Evolutionary conservation across 805 yeast genomes (phyloP).

Genomic region (Kuraishia piskuri): DNA sequence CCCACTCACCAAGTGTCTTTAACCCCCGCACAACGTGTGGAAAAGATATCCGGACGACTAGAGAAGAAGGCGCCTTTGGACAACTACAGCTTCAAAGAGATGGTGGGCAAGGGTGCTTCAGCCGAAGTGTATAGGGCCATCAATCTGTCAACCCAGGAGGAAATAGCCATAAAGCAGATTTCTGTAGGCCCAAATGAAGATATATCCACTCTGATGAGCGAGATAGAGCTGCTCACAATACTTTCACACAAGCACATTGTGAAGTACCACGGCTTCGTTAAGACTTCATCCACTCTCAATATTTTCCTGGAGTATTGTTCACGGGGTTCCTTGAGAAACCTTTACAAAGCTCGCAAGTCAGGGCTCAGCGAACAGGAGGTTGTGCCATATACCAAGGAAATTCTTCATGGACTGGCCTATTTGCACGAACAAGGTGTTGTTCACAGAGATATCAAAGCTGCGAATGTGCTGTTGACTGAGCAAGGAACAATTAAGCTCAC

Average conservation of each 20-base stretch:
- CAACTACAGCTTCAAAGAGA: constrained; percentile 44
- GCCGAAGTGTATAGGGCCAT: constrained; percentile 71
- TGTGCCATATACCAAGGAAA: constrained; percentile 40
- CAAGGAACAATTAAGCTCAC: constrained; percentile 79
- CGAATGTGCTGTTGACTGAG: constrained; percentile 68
- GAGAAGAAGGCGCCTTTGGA: constrained; percentile 32
- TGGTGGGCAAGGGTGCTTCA: constrained; percentile 86
- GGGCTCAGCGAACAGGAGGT: constrained; percentile 49
- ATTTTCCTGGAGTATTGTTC: constrained; percentile 58
- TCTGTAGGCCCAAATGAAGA: constrained; percentile 42
- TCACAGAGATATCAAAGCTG: constrained; percentile 81
- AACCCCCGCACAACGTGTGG: constrained; percentile 46
- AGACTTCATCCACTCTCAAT: constrained; percentile 41
- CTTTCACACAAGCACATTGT: constrained; percentile 61
- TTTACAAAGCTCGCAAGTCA: constrained; percentile 37
- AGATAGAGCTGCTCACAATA: constrained; percentile 55
- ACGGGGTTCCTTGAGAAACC: constrained; percentile 56
- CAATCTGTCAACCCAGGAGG: constrained; percentile 53
- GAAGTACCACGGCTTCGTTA: constrained; percentile 59
- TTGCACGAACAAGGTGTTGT: constrained; percentile 68
- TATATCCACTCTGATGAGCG: constrained; percentile 47
- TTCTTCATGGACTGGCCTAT: constrained; percentile 51
- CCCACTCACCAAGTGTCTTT: constrained; percentile 7
- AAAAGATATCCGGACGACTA: constrained; percentile 28
- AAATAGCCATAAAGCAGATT: constrained; percentile 77